phyloP scores from a whole-genome alignment of 148 eudicot species.

The Nepenthes gracilis region DNA sequence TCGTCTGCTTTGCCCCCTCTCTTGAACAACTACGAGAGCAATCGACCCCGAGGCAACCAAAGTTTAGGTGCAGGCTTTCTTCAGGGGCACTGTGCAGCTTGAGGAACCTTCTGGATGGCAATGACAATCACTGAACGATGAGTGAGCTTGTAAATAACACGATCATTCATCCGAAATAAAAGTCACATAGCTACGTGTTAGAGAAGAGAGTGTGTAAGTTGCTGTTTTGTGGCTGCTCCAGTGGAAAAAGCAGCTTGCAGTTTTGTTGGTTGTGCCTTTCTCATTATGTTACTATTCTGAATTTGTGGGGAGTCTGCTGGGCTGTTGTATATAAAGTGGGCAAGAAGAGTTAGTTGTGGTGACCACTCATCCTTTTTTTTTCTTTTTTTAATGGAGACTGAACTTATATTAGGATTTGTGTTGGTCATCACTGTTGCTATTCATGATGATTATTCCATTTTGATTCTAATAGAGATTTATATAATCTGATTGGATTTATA shows the following conservation, averaged over 20 bases:
- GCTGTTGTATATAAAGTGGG: no score
- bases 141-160: background rate
- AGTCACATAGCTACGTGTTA: background rate
- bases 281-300: no score
- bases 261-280: constrained; percentile 16
- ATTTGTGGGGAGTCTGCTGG: no score
- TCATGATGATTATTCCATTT: no score
- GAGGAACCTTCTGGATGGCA: constrained; percentile 38
- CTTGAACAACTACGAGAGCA: constrained; percentile 23
- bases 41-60: constrained; percentile 21
- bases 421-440: no score
- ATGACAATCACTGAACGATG: constrained; percentile 19
- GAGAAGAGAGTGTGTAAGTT: constrained; percentile 1
- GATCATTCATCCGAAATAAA: no score
- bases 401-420: no score
- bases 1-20: constrained; percentile 43
- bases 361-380: no score
- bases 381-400: no score
- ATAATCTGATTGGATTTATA: no score
- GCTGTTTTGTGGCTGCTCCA: constrained; percentile 31
- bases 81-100: constrained; percentile 50
- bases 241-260: constrained; percentile 32
- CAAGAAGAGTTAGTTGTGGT: no score
- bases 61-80: constrained; percentile 44
- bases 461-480: no score